These are phyloP conservation scores for Camellia granthamiana DNA, from an alignment of 148 eudicot genomes.

Conservation along the genomic window DNA sequence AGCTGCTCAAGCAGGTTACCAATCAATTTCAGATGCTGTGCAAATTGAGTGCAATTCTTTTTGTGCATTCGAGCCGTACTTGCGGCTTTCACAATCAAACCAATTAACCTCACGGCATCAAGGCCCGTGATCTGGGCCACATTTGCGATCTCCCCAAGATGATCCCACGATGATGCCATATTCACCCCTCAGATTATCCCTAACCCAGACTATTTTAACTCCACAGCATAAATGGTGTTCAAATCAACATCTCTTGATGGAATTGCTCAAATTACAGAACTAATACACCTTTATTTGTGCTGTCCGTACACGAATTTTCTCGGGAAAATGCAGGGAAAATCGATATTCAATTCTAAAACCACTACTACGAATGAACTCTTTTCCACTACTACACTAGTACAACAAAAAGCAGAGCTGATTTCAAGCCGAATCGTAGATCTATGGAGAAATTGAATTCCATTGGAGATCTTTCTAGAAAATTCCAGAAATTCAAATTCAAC, in stretches of 20 bases:
- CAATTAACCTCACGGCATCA: constrained; percentile 72
- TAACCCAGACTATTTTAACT: background rate
- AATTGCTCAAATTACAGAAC: background rate
- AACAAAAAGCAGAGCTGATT: background rate
- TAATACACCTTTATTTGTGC: too few relatives aligned
- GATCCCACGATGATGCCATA: constrained; percentile 51
- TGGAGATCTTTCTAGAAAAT: too few relatives aligned
- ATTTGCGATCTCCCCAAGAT: constrained; percentile 60
- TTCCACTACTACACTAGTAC: background rate
- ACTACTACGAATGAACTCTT: background rate
- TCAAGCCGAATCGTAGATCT: background rate
- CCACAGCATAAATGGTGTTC: background rate
- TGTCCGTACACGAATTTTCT: background rate
- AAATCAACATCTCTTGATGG: background rate
- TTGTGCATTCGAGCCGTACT: constrained; percentile 92
- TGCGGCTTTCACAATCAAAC: constrained; percentile 82
- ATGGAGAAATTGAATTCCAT: background rate
- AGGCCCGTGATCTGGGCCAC: constrained; percentile 77
- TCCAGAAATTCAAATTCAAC: background rate
- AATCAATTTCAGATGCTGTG: constrained; percentile 81
- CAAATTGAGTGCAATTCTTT: constrained; percentile 82
- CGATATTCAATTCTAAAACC: background rate
- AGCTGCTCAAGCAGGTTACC: constrained; percentile 81
- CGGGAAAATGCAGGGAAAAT: background rate
- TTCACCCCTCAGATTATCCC: background rate